Base-by-base conservation (phyloP, 805 yeast species). In the Spathaspora sp. region DNA sequence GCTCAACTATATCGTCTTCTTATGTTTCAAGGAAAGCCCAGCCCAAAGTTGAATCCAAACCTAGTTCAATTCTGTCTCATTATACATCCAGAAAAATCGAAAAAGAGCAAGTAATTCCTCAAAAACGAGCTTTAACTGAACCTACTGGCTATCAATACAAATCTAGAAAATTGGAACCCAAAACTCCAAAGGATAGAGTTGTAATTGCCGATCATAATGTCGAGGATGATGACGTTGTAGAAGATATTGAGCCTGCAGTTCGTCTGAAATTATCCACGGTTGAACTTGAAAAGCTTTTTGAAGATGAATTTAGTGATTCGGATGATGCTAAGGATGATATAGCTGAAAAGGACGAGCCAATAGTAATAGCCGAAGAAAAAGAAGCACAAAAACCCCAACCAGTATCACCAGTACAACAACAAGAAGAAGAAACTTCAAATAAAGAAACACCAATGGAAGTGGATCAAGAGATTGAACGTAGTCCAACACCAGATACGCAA, bases 181-280 rank as follows among this genome's bases (percentile, higher is more conserved):
- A 57, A 42, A 59, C 59, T 44, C 71, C 72, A 11, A 63, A 57
- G 42, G 78, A 75, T 48, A 61, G 75, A 20, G 75, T 73, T 26
- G 66, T 72, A 4, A 60, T 68, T n/a, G 65, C 75, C 5, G 49
- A 53, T 26, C 18, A 44, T 42, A 50, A 47, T 23, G 51, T 53
- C 10, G 32, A 9, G 5, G 52, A 57, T 28, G 61, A 56, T 14
- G 26, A 23, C 6, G 52, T 42, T 9, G 57, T 51, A 20, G 54
- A 54, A 42, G 58, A 53, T 12, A 51, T 28, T 5, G 50, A 49
- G 6, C 28, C 12, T 29, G 14, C 38, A 23, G 54, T 39, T 39
- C 44, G 50, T 23, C 38, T 19, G 9, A 49, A 50, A 16, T 47
- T 49, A 17, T 49, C 55, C n/a, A 49, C 44, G 23, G 55, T 57